phyloP scores from a whole-genome alignment of 495 filamentous ascomycete genomes.

The Aspergillus coremiiformis region DNA sequence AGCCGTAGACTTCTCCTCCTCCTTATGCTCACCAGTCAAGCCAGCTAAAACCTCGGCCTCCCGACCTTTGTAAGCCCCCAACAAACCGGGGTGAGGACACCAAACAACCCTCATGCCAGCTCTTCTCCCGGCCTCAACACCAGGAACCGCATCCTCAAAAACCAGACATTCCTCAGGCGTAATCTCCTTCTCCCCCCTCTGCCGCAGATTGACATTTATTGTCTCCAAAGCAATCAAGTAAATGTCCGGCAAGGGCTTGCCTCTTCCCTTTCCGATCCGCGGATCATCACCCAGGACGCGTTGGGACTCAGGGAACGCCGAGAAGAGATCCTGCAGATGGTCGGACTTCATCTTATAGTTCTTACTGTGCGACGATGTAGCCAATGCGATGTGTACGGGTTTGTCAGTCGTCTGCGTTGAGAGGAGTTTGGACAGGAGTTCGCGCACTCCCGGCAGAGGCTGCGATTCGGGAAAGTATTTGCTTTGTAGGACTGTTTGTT shows the following conservation, averaged over 20 bases:
- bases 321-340: constrained; percentile 68
- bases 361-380: constrained; percentile 61
- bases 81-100: constrained; percentile 77
- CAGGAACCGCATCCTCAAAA: constrained; percentile 91
- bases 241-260: constrained; percentile 94
- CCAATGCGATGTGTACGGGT: constrained; percentile 74
- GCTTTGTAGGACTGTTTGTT: constrained; percentile 54
- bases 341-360: constrained; percentile 78
- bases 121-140: constrained; percentile 81
- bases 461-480: constrained; percentile 64
- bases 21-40: constrained; percentile 58
- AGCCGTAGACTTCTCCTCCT: constrained; percentile 40
- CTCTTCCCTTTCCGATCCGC: constrained; percentile 68
- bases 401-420: constrained; percentile 33
- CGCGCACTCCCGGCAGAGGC: constrained; percentile 71
- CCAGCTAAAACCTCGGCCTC: constrained; percentile 83
- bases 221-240: constrained; percentile 80
- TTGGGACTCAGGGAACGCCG: constrained; percentile 57
- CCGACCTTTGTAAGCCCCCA: constrained; percentile 64
- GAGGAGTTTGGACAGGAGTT: constrained; percentile 52
- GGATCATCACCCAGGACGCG: constrained; percentile 81
- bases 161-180: constrained; percentile 84
- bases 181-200: constrained; percentile 58
- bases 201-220: constrained; percentile 64
- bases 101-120: constrained; percentile 95